A percentile compares a stretch with the other conserved stretches of the same genome.
Conservation (phyloP, 2,329 filamentous ascomycete genomes). For the Davidsoniella neocaledoniae region DNA sequence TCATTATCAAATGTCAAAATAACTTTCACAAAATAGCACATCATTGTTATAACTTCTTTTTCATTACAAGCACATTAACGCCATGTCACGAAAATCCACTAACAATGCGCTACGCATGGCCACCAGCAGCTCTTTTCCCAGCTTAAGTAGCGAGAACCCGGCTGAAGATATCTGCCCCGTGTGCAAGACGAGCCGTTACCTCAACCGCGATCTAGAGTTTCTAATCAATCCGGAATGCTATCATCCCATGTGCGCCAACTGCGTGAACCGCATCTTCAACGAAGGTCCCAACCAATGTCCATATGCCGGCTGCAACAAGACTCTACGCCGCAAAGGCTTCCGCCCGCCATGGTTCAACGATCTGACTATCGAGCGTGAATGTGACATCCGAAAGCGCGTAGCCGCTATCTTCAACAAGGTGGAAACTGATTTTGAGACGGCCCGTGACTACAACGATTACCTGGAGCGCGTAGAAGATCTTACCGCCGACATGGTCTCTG, state of each 20-base stretch:
- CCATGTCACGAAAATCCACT: slow-evolving; percentile 24
- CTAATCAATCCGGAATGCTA: slow-evolving; percentile 98
- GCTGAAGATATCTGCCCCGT: slow-evolving; percentile 72
- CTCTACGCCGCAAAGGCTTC: slow-evolving; percentile 71
- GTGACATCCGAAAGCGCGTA: slow-evolving; percentile 74
- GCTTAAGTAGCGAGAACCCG: slow-evolving; percentile 17
- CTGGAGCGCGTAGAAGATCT: slow-evolving; percentile 82
- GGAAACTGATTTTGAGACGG: slow-evolving; percentile 78
- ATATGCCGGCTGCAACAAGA: slow-evolving; percentile 73
- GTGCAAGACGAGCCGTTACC: slow-evolving; percentile 91
- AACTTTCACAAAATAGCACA: too few relatives aligned
- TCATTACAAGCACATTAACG: background rate
- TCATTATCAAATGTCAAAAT: background rate
- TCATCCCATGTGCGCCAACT: slow-evolving; percentile 95
- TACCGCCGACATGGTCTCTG: slow-evolving; percentile 71
- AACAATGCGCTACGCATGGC: slow-evolving; percentile 12
- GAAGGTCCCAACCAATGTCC: slow-evolving; percentile 85
- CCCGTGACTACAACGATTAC: slow-evolving; percentile 82
- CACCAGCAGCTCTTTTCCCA: slow-evolving; percentile 9
- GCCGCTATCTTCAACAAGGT: slow-evolving; percentile 66
- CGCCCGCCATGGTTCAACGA: slow-evolving; percentile 81
- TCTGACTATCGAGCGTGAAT: slow-evolving; percentile 74
- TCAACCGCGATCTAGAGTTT: slow-evolving; percentile 87
- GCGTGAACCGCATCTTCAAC: slow-evolving; percentile 86
- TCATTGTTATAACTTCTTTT: too few relatives aligned